Conservation (phyloP, 2,329 filamentous ascomycete genomes). For the Aspergillus brunneoviolaceus region DNA sequence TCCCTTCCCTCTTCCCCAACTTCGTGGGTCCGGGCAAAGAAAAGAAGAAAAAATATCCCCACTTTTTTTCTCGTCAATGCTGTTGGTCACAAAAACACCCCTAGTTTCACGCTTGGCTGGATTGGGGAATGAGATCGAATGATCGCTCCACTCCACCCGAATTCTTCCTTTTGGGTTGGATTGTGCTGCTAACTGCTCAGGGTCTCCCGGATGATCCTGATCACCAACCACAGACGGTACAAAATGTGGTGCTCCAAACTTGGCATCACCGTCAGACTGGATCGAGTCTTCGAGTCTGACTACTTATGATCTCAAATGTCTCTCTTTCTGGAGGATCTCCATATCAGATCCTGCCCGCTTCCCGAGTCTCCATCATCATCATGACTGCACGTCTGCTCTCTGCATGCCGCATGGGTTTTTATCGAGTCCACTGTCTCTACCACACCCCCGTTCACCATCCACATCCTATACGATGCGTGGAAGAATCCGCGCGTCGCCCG, state of each 20-base stretch:
- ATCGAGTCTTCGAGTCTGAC: neutral
- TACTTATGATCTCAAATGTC: neutral
- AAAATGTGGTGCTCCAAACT: neutral
- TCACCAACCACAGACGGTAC: neutral
- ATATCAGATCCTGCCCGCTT: neutral
- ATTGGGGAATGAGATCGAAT: conserved; percentile 13
- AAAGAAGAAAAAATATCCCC: neutral
- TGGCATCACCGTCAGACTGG: neutral
- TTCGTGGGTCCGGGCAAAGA: neutral
- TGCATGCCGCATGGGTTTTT: conserved; percentile 3
- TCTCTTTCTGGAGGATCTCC: neutral
- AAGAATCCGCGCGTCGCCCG: neutral
- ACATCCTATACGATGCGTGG: neutral
- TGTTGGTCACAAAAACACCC: neutral
- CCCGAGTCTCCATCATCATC: neutral
- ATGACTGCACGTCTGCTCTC: neutral
- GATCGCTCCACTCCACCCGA: conserved; percentile 12
- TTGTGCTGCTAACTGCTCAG: conserved; percentile 1
- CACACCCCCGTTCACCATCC: neutral
- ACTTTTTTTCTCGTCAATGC: too few species aligned
- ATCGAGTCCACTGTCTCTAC: neutral
- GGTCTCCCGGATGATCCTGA: conserved; percentile 3
- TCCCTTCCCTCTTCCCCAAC: neutral
- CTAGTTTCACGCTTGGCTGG: conserved; percentile 16
- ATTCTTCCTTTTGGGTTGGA: neutral